Percentiles rank a stretch among this genome's conserved stretches.
Conservation (phyloP, 768 basidiomycete genomes). For the Grammothele lineata region DNA sequence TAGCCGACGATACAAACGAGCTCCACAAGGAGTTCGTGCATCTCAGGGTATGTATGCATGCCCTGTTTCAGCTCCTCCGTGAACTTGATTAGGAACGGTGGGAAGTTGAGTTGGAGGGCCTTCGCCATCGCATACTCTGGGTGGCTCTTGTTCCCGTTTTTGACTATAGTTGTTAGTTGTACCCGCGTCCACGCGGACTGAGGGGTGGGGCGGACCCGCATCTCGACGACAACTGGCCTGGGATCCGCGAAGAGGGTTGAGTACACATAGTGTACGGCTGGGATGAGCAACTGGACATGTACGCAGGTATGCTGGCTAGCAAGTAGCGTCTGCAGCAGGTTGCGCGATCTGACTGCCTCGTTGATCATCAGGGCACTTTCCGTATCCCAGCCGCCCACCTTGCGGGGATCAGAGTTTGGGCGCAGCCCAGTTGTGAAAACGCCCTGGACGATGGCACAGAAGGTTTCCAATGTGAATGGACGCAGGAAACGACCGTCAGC, state of each 20-base stretch:
- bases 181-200: too few relatives aligned
- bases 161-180: background rate
- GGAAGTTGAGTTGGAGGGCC: background rate
- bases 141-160: background rate
- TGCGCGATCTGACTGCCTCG: background rate
- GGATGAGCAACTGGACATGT: background rate
- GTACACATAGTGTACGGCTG: background rate
- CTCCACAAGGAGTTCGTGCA: background rate
- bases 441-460: background rate
- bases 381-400: background rate
- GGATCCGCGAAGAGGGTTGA: background rate
- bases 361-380: background rate
- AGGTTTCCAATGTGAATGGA: background rate
- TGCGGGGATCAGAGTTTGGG: background rate
- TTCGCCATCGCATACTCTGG: background rate
- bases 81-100: background rate
- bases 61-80: background rate
- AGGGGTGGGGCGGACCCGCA: too few relatives aligned
- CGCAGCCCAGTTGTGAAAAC: background rate
- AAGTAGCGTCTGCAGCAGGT: background rate
- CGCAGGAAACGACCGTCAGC: background rate
- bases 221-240: background rate
- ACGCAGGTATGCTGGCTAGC: background rate
- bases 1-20: background rate
- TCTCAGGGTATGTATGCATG: background rate